Base-by-base conservation (phyloP, 768 basidiomycete species). In the Ephemerocybe angulata region DNA sequence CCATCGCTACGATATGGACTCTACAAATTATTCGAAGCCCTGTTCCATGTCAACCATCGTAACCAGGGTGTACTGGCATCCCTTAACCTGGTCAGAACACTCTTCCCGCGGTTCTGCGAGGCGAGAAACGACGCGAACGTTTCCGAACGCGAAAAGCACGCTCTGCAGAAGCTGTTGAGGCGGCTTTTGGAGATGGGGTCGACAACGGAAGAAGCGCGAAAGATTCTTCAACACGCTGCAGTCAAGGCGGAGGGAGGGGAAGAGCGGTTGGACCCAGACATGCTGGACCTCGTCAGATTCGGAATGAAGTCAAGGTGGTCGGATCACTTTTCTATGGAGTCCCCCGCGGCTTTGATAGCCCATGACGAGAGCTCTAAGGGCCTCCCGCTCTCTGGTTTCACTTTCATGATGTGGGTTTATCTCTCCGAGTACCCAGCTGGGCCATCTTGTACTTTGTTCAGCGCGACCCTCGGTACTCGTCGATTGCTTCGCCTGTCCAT, bases 271-370 rank as follows among this genome's bases (percentile, higher is more conserved):
- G 83, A 90, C 57, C 64, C 70, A 5, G 87, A 88, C 44, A 76
- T 89, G 31, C 65, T 92, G 42, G 89, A 90, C 41, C 68, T 90
- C 25, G 76, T 93, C 51, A 81, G 87, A 6, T 76, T 79, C 43
- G 84, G 82, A 2, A 85, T 89, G 77, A 86, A 82, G 66, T 83
- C 84, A 35, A 78, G 83, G 30, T 93, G 90, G 91, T 83, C 87
- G 0, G 81, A 84, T 53, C 90, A 93, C 64, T 80, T 93, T 56
- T 87, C 83, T 2, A 70, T 92, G 61, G 83, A 84, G 63, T 77
- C 78, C 1, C 65, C 72, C 4, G 80, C 86, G 2, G 70, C 79
- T 8, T 59, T 90, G 5, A 70, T 74, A 3, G 65, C 86, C 29
- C 67, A 70, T 1, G 78, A 83, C 42, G 64, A 68, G 10, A 53